Base-by-base conservation (phyloP, 495 filamentous ascomycete genomes). In the Penicillium antarcticum region DNA sequence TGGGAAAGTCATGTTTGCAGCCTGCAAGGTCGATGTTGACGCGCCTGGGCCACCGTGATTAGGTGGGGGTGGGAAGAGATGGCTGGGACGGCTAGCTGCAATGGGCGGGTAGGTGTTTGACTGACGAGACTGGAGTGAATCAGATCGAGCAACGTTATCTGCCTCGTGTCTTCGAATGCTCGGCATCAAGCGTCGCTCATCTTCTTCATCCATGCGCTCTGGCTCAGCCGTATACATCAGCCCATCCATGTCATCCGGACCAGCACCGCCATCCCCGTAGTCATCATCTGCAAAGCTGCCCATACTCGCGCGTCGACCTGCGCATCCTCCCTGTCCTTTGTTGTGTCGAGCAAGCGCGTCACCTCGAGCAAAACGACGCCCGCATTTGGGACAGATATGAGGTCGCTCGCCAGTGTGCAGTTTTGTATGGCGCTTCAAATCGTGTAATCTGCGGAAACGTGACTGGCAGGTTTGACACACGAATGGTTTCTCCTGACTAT, bases 401-500 rank as follows among this genome's bases (percentile, higher is more conserved):
- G 92, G 91, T 55, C 95, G 85, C 71, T 99, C 94, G 13, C 94
- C 94, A 12, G 95, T 97, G 64, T 99, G 94, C 14, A 99, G 80
- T 67, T 97, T 97, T 38, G 86, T 88, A 65, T 99, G 94, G 36
- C 94, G 83, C 72, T 99, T 99, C 47, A 99, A 73, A 61, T 99
- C 94, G 61, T 99, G 94, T 21, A 97, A 76, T 51, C 94, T 81
- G 41, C 94, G 83, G 66, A 99, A 99, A 21, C 92, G 83, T 55
- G 91, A 84, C 44, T 92, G 81, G 61, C 94, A 99, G 17, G 87
- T 88, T 48, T 87, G 81, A 61, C 94, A 99, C 18, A 89, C 81
- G 62, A 91, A 99, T 0, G 94, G 94, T 66, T 99, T 99, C 68
- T 97, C 95, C 70, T 99, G 94, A 57, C 92, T 96, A 63, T 99